Conservation (phyloP, 371 early-diverging fungal species). For the Lichtheimia ramosa region DNA sequence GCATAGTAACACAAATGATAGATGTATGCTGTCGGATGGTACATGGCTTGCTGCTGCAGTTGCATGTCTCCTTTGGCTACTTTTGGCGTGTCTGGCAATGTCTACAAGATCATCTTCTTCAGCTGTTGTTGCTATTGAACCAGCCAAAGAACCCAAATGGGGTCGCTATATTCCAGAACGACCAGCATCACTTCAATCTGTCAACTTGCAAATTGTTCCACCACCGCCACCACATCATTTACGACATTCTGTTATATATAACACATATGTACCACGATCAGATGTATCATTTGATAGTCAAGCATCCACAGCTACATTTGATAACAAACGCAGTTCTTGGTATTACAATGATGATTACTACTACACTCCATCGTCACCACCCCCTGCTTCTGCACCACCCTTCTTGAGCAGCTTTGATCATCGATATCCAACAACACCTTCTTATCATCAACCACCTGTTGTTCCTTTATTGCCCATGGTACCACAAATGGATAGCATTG, state of each 20-base stretch:
- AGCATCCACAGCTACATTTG: background rate
- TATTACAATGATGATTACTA: background rate
- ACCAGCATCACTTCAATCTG: conserved; percentile 13
- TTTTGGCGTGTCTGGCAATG: conserved; percentile 5
- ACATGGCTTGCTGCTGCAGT: conserved; percentile 8
- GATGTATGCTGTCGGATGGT: conserved; percentile 15
- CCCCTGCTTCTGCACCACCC: too few species aligned
- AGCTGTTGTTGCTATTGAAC: background rate
- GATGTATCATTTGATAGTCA: conserved; percentile 10
- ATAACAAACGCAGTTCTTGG: background rate
- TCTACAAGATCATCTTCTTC: background rate
- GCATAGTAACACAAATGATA: background rate
- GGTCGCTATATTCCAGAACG: conserved; percentile 18
- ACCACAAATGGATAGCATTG: conserved; percentile 12
- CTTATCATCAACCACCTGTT: conserved; percentile 1
- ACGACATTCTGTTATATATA: background rate
- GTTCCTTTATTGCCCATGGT: conserved; percentile 11
- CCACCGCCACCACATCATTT: conserved; percentile 3
- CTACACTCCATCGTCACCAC: background rate
- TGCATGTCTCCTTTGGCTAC: conserved; percentile 9
- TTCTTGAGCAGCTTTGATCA: background rate
- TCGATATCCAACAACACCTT: background rate
- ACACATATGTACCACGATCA: conserved; percentile 5
- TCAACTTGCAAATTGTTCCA: conserved; percentile 4
- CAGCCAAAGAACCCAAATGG: conserved; percentile 15